Percentiles rank a stretch among this genome's conserved stretches.
Evolutionary conservation across 805 yeast genomes (phyloP).

Genomic region (Yamadazyma kitorensis): DNA sequence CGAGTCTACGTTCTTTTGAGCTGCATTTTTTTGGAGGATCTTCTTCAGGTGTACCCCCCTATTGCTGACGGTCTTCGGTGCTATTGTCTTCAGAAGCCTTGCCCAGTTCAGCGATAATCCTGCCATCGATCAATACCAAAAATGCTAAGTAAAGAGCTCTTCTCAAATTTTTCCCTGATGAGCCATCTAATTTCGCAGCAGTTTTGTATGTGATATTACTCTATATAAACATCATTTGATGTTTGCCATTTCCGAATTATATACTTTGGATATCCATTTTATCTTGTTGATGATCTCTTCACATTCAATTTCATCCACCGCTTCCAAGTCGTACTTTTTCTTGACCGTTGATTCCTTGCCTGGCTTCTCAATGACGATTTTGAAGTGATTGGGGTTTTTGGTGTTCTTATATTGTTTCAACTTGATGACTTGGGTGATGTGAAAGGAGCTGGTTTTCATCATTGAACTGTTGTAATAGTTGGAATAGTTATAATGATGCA

Average conservation of each 20-base stretch:
- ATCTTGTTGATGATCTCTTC: slow-evolving; percentile 75
- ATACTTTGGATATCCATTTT: slow-evolving; percentile 53
- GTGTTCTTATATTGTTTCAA: slow-evolving; percentile 64
- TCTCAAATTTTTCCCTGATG: neutral
- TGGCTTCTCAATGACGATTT: slow-evolving; percentile 58
- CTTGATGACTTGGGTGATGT: slow-evolving; percentile 70
- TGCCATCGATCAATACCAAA: no score
- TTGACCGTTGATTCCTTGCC: slow-evolving; percentile 45
- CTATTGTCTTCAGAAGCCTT: slow-evolving; percentile 15
- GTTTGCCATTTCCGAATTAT: slow-evolving; percentile 23
- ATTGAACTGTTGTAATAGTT: slow-evolving; percentile 58
- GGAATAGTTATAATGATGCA: slow-evolving; percentile 38
- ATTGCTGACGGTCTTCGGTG: slow-evolving; percentile 6
- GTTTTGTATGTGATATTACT: neutral
- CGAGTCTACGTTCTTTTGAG: neutral
- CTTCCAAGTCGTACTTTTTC: slow-evolving; percentile 86
- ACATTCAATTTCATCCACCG: slow-evolving; percentile 57
- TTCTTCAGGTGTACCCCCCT: slow-evolving; percentile 3
- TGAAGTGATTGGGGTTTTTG: slow-evolving; percentile 75
- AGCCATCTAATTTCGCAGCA: neutral
- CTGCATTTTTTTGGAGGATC: slow-evolving; percentile 1
- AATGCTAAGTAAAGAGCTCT: no score
- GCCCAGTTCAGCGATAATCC: slow-evolving; percentile 25
- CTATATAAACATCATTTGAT: slow-evolving; percentile 2
- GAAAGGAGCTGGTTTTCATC: slow-evolving; percentile 84